Evolutionary conservation across 1,284 basidiomycete species (phyloP), one percentile per base, ranked within the genome.

Genomic region (Fomitiporia mediterranea): DNA sequence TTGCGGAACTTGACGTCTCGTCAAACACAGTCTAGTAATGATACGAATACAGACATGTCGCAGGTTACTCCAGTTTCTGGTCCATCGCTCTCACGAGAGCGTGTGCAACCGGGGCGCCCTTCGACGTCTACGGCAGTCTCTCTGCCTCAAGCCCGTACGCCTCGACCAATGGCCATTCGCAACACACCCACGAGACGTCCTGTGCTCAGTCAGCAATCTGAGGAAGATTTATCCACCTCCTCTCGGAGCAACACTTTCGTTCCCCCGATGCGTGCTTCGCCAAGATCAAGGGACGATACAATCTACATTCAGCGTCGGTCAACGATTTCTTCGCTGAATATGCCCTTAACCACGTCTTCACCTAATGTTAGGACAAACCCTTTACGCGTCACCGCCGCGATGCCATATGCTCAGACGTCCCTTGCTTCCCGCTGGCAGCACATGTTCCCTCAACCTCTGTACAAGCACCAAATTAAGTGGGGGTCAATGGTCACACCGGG

Each of bases 381-480:
- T 0, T 84, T 83, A 1, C 81, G 80, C 32, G 82, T 82, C 1
- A 74, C 77, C 38, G 69, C 76, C 3, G 68, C 74, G 0, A 73
- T 86, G 2, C 77, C 84, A 0, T 79, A 83, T 58, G 72, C 77
- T 0, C 84, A 89, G 61, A 78, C 80, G 1, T 82, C 85, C 4
- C 83, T 94, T 28, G 89, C 90, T 2, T 77, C 87, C 37, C 75
- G 91, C 17, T 94, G 94, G 94, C 89, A 96, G 66, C 93, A 97
- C 67, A 79, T 90, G 55, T 89, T 91, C 65, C 88, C 94, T 0
- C 79, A 80, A 6, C 81, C 85, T 3, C 69, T 80, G n/a, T 86
- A 83, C 65, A 90, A 91, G 66, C 87, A 95, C 64, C 84, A 92
- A 30, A 84, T 96, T 71, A 98, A 98, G 67, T 99, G 96, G 96